Conservation (phyloP, 1,139 yeast species). For the Citeromyces hawaiiensis region DNA sequence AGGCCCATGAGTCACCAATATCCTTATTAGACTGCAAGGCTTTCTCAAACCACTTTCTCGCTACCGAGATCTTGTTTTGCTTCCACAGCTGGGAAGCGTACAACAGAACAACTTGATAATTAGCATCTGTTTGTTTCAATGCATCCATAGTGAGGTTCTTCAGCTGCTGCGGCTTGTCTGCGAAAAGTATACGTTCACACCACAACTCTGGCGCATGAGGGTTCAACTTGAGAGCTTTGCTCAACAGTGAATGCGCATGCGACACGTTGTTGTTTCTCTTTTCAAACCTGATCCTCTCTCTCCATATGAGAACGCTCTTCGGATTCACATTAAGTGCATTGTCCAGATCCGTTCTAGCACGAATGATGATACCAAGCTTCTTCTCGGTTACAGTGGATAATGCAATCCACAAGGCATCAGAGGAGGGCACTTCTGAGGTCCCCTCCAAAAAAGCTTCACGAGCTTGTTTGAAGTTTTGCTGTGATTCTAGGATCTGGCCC, state of each 20-base stretch:
- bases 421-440: conserved; percentile 29
- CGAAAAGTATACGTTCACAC: conserved; percentile 43
- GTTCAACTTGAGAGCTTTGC: conserved; percentile 45
- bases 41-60: conserved; percentile 66
- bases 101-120: conserved; percentile 40
- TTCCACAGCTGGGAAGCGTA: conserved; percentile 63
- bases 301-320: conserved; percentile 36
- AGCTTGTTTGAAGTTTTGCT: conserved; percentile 23
- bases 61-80: conserved; percentile 52
- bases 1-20: conserved; percentile 72
- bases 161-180: conserved; percentile 38
- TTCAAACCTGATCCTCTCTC: conserved; percentile 50
- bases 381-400: conserved; percentile 36
- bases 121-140: conserved; percentile 41
- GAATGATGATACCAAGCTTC: conserved; percentile 25
- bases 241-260: conserved; percentile 43
- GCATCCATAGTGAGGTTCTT: conserved; percentile 66
- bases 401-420: conserved; percentile 39
- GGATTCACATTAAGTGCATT: conserved; percentile 46
- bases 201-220: conserved; percentile 53
- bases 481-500: conserved; percentile 34
- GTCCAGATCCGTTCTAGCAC: conserved; percentile 67
- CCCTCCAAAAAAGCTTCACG: conserved; percentile 36
- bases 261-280: conserved; percentile 27
- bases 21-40: conserved; percentile 40